Conservation (phyloP, 2,329 filamentous ascomycete species). For the Fusarium musae region DNA sequence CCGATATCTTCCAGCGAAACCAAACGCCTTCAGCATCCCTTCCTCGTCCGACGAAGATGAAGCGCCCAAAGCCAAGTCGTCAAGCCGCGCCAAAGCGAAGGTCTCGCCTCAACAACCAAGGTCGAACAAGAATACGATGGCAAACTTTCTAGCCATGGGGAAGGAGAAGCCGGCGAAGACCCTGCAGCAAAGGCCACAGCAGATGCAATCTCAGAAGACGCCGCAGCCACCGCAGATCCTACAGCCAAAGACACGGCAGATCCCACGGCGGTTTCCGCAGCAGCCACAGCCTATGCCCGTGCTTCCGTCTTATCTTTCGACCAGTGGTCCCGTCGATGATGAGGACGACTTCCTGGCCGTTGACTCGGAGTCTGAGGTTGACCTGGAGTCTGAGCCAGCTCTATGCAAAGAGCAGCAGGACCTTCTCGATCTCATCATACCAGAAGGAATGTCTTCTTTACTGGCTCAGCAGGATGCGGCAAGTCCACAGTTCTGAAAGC, state of each 20-base stretch:
- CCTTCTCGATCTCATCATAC: conserved; percentile 57
- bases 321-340: neutral
- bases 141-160: neutral
- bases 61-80: neutral
- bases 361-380: neutral
- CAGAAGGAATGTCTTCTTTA: conserved; percentile 70
- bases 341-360: neutral
- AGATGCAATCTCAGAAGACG: neutral
- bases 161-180: neutral
- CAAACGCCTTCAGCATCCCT: neutral
- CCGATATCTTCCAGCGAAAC: neutral
- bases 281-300: neutral
- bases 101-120: neutral
- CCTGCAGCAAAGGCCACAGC: neutral
- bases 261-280: too few species aligned
- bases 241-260: neutral
- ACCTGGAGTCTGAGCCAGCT: neutral
- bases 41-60: neutral
- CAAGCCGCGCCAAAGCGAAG: neutral
- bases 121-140: neutral
- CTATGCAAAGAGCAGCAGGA: conserved; percentile 41
- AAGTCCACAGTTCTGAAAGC: conserved; percentile 45
- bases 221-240: neutral
- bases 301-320: neutral
- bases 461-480: conserved; percentile 66